Evolutionary conservation across 2,329 filamentous ascomycete genomes (phyloP), one percentile per base, ranked within the genome.

Genomic region (Aureobasidium sp.): DNA sequence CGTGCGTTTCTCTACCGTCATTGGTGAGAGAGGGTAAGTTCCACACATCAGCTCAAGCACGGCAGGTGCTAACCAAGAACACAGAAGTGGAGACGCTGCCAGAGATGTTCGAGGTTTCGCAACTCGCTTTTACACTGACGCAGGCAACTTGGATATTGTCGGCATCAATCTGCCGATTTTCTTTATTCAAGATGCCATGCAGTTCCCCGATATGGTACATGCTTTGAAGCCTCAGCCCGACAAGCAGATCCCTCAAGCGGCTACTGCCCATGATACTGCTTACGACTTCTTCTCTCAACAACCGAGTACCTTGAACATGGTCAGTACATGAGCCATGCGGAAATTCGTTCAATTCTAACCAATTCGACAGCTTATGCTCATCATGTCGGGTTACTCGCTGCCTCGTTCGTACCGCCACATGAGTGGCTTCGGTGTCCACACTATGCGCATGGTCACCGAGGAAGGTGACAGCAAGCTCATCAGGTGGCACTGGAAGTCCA

Each of bases 121-220:
- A 1, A 78, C 89, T 65, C 90, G 90, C 74, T 87, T 91, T 74
- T 81, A 86, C 47, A 90, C 87, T 0, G 83, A 86, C n/a, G 83
- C 90, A 67, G 87, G 87, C 25, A 89, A 89, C 67, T 29, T 61
- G 30, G 59, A 89, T 67, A 79, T 86, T 72, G 86, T 89, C 5
- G 84, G 83, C 63, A 89, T 89, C 76, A 90, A 90, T 70, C 88
- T 85, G 0, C 87, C 87, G 0, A 83, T 89, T 2, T 91, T 90
- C 78, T 90, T 91, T 74, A 70, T 90, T 16, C 79, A 87, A 54
- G 87, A 90, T 65, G 85, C 87, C 0, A 81, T 85, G 65, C 89
- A 90, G 72, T 90, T 89, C 70, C 87, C 87, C 25, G 77, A 86
- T 68, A 86, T 89, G 69, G 89, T 89, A 55, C 69, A 70, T 5